Evolutionary conservation across 768 basidiomycete genomes (phyloP), one percentile per base, ranked within the genome.

Genomic region (Glaciozyma martinii): DNA sequence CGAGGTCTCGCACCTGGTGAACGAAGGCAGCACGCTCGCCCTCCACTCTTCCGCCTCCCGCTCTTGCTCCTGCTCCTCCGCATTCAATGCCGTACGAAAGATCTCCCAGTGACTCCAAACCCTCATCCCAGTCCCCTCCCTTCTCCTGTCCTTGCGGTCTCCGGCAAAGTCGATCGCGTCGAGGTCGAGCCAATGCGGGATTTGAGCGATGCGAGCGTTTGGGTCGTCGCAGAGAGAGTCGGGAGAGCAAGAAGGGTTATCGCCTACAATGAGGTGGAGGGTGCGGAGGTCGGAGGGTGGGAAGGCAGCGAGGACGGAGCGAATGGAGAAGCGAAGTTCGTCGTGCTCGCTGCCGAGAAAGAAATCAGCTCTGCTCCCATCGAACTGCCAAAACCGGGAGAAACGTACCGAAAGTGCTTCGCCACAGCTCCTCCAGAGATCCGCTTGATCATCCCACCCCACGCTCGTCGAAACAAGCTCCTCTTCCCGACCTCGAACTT

Each of bases 161-260:
- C 8, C 16, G 3, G 62, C 47, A 21, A 69, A 55, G 1, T 46
- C 65, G 25, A 66, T 7, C 1, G 4, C 16, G 1, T 57, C n/a
- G 4, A 66, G 42, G 62, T 25, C 59, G 53, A 79, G 74, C 79
- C 79, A 80, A 58, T 78, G 79, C 9, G 80, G 80, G 6, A 78
- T 70, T 52, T 79, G 76, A 12, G 78, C 78, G 4, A 42, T 21
- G n/a, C 55, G 42, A 7, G 21, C 16, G 29, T 16, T 16, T 16
- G 21, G 23, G 49, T 15, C 43, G 63, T 6, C 44, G 56, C 49
- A 56, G 57, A 25, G 47, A n/a, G 23, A 37, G 54, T 37, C 46
- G 5, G 49, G 53, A 37, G 23, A 49, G 18, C 47, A 27, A 32
- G 40, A 40, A 27, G 47, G n/a, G 1, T 53, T 25, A n/a, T 73